Percentiles rank a stretch among this genome's conserved stretches.
phyloP scores from a whole-genome alignment of 2,329 filamentous ascomycete species.

The Scopulariopsis brevicaulis region DNA sequence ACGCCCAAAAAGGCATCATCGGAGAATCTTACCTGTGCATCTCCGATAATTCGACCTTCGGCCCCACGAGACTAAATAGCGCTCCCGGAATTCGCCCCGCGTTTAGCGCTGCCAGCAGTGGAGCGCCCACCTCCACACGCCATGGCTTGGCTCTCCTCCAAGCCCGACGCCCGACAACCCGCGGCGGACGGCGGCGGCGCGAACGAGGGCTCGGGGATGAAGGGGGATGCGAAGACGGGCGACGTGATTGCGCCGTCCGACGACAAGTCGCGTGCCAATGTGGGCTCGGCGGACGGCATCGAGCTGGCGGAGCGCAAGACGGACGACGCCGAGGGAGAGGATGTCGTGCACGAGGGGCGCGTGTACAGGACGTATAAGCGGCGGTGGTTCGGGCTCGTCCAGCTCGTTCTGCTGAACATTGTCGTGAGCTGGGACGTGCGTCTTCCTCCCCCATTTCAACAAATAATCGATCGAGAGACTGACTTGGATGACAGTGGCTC shows the following conservation, averaged over 20 bases:
- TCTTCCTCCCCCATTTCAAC: constrained; percentile 14
- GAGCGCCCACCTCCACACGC: background rate
- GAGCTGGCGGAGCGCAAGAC: background rate
- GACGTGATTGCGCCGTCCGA: background rate
- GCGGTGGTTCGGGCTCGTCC: constrained; percentile 76
- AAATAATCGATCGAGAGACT: background rate
- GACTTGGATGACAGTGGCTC: constrained; percentile 54
- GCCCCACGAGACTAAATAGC: background rate
- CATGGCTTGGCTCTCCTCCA: background rate
- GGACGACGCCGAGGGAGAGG: background rate
- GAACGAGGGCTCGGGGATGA: background rate
- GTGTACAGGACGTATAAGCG: constrained; percentile 56
- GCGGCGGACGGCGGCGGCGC: background rate
- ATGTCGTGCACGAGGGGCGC: background rate
- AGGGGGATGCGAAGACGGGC: background rate
- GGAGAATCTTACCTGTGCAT: no score
- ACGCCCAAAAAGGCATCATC: no score
- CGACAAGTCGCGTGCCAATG: background rate
- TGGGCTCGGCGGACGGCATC: background rate
- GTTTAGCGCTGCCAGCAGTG: background rate
- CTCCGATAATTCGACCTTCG: no score
- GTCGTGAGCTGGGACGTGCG: constrained; percentile 92
- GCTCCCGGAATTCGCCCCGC: background rate
- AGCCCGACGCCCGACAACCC: background rate
- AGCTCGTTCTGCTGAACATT: constrained; percentile 81